A percentile compares a stretch with the other conserved stretches of the same genome.
These are phyloP conservation scores for Cystofilobasidium capitatum DNA, from an alignment of 768 basidiomycete species.

Conservation along the genomic window DNA sequence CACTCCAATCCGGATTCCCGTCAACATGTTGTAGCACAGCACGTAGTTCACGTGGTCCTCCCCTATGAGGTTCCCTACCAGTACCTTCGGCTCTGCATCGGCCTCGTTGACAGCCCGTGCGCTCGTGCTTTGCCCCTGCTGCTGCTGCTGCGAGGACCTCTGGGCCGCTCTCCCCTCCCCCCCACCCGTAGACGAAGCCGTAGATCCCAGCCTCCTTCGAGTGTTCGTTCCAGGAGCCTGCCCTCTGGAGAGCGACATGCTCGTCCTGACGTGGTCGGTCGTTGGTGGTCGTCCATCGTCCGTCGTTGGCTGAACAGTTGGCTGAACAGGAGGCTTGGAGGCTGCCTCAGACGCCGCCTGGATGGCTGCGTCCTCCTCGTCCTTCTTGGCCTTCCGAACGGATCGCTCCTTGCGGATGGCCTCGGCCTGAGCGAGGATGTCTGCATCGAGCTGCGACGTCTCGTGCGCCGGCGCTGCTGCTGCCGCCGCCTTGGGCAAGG, in stretches of 20 bases:
- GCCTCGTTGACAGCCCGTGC: neutral
- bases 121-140: conserved; percentile 30
- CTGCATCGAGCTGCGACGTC: neutral
- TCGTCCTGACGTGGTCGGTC: no score
- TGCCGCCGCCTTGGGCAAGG: neutral
- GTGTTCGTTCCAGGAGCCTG: no score
- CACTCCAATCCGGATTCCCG: conserved; percentile 90
- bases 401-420: no score
- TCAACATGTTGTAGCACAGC: conserved; percentile 99
- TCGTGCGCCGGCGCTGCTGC: neutral
- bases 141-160: conserved; percentile 33
- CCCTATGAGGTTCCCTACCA: conserved; percentile 94
- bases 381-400: neutral
- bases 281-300: neutral
- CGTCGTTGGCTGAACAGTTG: neutral
- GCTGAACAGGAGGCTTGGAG: no score
- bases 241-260: no score
- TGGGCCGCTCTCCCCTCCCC: no score
- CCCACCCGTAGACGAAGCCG: no score
- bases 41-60: conserved; percentile 98
- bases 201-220: no score
- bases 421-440: neutral
- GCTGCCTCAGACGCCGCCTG: neutral
- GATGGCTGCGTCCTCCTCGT: neutral
- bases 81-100: conserved; percentile 48